phyloP scores from a whole-genome alignment of 768 basidiomycete genomes.

The Melanogaster broomeanus region DNA sequence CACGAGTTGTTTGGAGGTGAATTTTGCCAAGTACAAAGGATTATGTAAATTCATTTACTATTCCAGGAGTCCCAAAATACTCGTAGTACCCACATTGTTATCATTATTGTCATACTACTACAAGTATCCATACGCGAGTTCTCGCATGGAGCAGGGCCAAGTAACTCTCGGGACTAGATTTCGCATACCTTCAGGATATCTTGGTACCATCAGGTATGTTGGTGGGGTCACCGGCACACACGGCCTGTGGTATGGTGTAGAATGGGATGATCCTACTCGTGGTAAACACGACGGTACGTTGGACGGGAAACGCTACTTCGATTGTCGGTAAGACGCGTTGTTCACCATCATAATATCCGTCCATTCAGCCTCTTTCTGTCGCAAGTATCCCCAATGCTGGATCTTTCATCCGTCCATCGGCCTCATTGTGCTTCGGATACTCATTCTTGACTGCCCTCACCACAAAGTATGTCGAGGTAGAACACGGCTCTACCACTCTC shows the following conservation, averaged over 20 bases:
- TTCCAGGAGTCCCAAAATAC: too few relatives aligned
- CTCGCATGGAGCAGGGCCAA: conserved; percentile 14
- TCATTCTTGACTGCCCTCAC: conserved; percentile 76
- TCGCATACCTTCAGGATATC: conserved; percentile 43
- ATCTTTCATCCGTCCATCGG: conserved; percentile 79
- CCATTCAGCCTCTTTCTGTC: conserved; percentile 5
- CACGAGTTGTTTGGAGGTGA: too few relatives aligned
- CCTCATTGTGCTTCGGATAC: conserved; percentile 54
- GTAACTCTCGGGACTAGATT: conserved; percentile 57
- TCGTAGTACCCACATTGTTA: too few relatives aligned
- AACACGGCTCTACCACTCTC: conserved; percentile 49
- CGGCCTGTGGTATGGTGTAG: conserved; percentile 91
- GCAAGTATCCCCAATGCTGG: conserved; percentile 62
- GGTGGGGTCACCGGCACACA: conserved; percentile 63
- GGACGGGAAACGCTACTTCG: conserved; percentile 77
- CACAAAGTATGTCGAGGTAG: conserved; percentile 74
- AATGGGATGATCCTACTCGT: conserved; percentile 86
- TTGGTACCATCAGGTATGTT: conserved; percentile 71
- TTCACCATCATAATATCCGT: conserved; percentile 10
- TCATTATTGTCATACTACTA: too few relatives aligned
- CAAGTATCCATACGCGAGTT: too few relatives aligned
- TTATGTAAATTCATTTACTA: conserved; percentile 14
- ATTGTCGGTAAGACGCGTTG: conserved; percentile 56
- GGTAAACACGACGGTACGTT: conserved; percentile 89
- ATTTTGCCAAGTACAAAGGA: not conserved